Evolutionary conservation across 1,284 basidiomycete species (phyloP).

Genomic region (Ganoderma sp.): DNA sequence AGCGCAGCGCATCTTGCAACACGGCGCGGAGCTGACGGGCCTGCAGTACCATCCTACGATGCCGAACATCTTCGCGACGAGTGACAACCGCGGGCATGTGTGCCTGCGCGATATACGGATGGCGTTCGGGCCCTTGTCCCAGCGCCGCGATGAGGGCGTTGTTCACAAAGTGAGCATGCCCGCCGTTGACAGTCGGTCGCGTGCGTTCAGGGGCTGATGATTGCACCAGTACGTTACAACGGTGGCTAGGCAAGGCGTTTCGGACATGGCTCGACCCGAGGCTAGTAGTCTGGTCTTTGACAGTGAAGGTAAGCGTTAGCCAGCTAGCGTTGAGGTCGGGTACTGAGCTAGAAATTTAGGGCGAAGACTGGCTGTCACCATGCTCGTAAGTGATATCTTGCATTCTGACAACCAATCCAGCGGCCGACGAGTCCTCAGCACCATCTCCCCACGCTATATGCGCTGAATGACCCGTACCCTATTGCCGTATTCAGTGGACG

Average conservation of each 20-base stretch:
- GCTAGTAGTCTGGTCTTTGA: constrained; percentile 71
- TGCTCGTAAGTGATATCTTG: constrained; percentile 55
- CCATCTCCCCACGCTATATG: constrained; percentile 72
- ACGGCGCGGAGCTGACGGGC: constrained; percentile 60
- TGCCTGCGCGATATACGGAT: constrained; percentile 78
- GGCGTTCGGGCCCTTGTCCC: constrained; percentile 62
- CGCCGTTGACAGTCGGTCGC: background rate
- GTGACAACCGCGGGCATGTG: constrained; percentile 61
- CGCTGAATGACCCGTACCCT: constrained; percentile 66
- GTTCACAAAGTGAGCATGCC: constrained; percentile 57
- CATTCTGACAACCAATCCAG: background rate
- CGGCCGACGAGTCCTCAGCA: constrained; percentile 48
- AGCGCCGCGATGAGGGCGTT: constrained; percentile 55
- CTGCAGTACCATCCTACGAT: constrained; percentile 68
- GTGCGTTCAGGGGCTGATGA: constrained; percentile 14
- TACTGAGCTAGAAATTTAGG: constrained; percentile 47
- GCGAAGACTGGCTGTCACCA: constrained; percentile 62
- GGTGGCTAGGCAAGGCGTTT: constrained; percentile 51
- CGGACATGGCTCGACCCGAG: constrained; percentile 61
- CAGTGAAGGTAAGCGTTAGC: constrained; percentile 52
- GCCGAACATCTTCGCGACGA: constrained; percentile 70
- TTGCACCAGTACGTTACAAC: constrained; percentile 65
- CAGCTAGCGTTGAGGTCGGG: background rate
- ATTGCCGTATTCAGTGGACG: constrained; percentile 68
- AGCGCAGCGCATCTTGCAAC: constrained; percentile 57